phyloP scores from a whole-genome alignment of 164 flowering plant species.

The Macadamia tetraphylla region DNA sequence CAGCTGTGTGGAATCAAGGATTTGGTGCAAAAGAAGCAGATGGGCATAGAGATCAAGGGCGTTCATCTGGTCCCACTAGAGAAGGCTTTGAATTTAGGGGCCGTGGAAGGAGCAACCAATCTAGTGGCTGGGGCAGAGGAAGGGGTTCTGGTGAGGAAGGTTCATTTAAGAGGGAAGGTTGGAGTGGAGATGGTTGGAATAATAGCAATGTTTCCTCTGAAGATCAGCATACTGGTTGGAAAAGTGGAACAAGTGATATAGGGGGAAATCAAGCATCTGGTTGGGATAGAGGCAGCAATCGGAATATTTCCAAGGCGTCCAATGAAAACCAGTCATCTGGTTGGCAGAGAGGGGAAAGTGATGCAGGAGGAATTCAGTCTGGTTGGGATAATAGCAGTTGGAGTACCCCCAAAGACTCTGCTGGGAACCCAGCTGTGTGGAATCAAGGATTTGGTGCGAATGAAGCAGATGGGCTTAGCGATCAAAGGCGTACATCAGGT shows the following conservation, averaged over 20 bases:
- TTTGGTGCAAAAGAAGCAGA: constrained; percentile 4
- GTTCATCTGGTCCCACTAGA: constrained; percentile 16
- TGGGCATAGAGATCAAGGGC: constrained; percentile 7
- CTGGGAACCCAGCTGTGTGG: not conserved
- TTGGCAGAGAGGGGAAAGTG: not conserved
- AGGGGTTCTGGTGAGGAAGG: constrained; percentile 8
- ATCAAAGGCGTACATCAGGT: constrained; percentile 5
- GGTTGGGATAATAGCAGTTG: not conserved
- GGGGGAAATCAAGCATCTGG: constrained; percentile 1
- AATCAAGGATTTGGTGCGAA: constrained; percentile 9
- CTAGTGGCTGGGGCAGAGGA: constrained; percentile 22
- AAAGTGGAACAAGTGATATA: constrained; percentile 3
- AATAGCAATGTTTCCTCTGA: constrained; percentile 3
- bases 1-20: constrained; percentile 1
- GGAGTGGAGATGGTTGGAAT: not conserved
- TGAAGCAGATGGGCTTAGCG: constrained; percentile 8
- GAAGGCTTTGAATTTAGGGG: constrained; percentile 35
- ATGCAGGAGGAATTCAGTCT: not conserved
- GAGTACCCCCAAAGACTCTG: not conserved
- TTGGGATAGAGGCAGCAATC: not conserved
- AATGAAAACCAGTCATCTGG: not conserved
- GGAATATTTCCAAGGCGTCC: constrained; percentile 1
- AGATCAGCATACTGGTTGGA: constrained; percentile 12
- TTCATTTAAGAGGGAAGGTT: no score
- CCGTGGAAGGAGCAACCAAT: constrained; percentile 29